Base-by-base conservation (phyloP, 192 early-diverging fungal genomes). In the Coemansia nantahalensis region DNA sequence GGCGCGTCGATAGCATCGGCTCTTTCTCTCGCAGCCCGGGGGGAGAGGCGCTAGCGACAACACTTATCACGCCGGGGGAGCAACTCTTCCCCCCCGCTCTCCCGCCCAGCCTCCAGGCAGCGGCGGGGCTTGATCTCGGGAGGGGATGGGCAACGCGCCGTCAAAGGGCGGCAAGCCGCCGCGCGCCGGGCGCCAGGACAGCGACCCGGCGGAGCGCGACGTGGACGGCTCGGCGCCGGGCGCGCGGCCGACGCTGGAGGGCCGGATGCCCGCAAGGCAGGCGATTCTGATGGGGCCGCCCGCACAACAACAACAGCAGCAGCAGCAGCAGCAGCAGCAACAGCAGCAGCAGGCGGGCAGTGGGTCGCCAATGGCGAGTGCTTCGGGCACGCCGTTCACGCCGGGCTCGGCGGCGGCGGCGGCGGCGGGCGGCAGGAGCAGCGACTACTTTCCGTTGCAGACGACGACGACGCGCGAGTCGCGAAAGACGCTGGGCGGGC, bases 371-470 rank as follows among this genome's bases (percentile, higher is more conserved):
- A 53, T 53, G 51, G 31, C 48, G 16, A 65, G 62, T 33, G 48
- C 54, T 39, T 48, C 68, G 5, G 49, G 37, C 18, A 73, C 69
- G 35, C 70, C 70, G 10, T 62, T 56, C 45, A 65, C 61, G 49
- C 63, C 70, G 16, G 62, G 61, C 18, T 59, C 68, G 33, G 45
- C 4, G 41, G 41, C 15, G 54, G 41, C 7, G 47, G 58, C 2
- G 21, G 48, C 44, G 26, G 26, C 26, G 26, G 4, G 26, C 26
- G n/a, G n/a, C n/a, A n/a, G 26, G 26, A 7, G 26, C 26, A 42
- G 52, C 54, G 69, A 73, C 53, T 73, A 73, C 42, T 73, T 73
- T 22, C 71, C 71, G 31, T 55, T 75, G 43, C 64, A 66, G 31
- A 36, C 57, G 24, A 63, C 71, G 2, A 44, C 39, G 17, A 76